phyloP scores from a whole-genome alignment of 768 basidiomycete genomes.

The Boletus patriciae region DNA sequence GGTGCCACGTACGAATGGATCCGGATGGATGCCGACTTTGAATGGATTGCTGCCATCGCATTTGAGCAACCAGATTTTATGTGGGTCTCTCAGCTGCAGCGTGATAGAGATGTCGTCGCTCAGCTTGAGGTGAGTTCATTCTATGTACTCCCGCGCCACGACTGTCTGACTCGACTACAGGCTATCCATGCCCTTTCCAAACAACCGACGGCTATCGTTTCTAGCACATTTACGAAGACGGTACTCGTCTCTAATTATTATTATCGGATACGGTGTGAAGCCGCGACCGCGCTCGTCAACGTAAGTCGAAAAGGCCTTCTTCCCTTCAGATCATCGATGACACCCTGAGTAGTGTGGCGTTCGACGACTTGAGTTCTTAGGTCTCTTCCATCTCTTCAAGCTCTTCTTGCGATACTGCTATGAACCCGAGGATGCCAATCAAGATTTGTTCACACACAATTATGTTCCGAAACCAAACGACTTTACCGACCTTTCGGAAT shows the following conservation, averaged over 20 bases:
- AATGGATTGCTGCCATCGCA: constrained; percentile 92
- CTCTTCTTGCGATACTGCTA: constrained; percentile 90
- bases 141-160: neutral
- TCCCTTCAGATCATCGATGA: constrained; percentile 12
- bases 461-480: constrained; percentile 96
- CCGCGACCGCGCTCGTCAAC: constrained; percentile 77
- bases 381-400: constrained; percentile 94
- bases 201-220: constrained; percentile 81
- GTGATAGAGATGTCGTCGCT: constrained; percentile 95
- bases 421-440: constrained; percentile 76
- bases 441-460: constrained; percentile 81
- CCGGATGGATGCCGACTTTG: constrained; percentile 97
- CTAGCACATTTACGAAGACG: constrained; percentile 89
- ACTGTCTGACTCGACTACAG: constrained; percentile 43
- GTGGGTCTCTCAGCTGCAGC: constrained; percentile 96
- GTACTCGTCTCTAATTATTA: constrained; percentile 95
- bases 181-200: constrained; percentile 86
- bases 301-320: constrained; percentile 45
- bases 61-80: constrained; percentile 98
- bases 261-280: constrained; percentile 94
- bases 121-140: constrained; percentile 79
- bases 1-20: constrained; percentile 99
- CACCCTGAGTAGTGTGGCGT: constrained; percentile 68
- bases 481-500: constrained; percentile 87
- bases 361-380: constrained; percentile 79